These are phyloP conservation scores for Fusarium drepaniforme DNA, from an alignment of 2,329 filamentous ascomycete genomes.

Conservation along the genomic window DNA sequence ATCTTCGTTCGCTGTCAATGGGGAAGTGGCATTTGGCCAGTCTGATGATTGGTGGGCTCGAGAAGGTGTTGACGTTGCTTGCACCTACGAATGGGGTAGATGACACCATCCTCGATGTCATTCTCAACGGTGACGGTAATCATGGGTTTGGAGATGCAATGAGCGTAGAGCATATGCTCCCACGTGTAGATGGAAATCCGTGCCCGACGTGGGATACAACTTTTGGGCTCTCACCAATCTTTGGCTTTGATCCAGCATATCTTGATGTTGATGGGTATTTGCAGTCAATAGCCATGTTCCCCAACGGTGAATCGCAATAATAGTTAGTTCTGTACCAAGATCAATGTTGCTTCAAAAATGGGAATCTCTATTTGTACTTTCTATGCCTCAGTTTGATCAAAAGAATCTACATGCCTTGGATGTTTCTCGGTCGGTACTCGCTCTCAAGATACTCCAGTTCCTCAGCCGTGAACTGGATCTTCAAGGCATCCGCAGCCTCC, in stretches of 20 bases:
- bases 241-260: constrained; percentile 43
- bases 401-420: constrained; percentile 47
- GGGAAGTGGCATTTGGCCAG: constrained; percentile 60
- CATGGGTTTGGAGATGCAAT: constrained; percentile 8
- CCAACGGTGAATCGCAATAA: constrained; percentile 6
- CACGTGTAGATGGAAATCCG: constrained; percentile 20
- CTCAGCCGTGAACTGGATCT: constrained; percentile 65
- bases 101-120: constrained; percentile 1
- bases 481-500: constrained; percentile 64
- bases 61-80: constrained; percentile 49
- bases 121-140: neutral
- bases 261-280: constrained; percentile 30
- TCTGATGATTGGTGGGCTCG: constrained; percentile 59
- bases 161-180: constrained; percentile 11
- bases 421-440: constrained; percentile 67
- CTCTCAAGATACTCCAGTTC: constrained; percentile 73
- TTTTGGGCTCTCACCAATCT: constrained; percentile 46
- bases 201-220: constrained; percentile 42
- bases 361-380: constrained; percentile 3
- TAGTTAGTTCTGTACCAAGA: neutral
- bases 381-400: neutral
- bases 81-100: constrained; percentile 15
- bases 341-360: neutral
- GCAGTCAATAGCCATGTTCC: constrained; percentile 33
- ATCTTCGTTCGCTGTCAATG: constrained; percentile 55